Evolutionary conservation across 1,139 yeast species (phyloP).

Genomic region (Candida glucosophila): DNA sequence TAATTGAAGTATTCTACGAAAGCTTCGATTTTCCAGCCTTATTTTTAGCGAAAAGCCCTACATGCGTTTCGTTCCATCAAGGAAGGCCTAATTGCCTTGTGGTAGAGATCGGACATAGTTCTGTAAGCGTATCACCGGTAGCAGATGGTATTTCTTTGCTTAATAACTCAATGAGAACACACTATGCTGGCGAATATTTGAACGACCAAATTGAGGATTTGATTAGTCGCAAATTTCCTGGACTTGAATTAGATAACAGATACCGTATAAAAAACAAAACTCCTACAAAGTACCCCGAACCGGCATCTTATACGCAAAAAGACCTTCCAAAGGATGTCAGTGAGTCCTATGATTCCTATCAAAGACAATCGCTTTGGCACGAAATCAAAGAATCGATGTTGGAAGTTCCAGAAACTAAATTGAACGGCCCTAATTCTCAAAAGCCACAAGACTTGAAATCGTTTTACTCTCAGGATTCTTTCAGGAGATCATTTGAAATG

Average conservation of each 20-base stretch:
- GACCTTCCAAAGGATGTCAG: slow-evolving; percentile 27
- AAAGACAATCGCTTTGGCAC: slow-evolving; percentile 30
- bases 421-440: slow-evolving; percentile 12
- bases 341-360: slow-evolving; percentile 29
- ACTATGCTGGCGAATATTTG: slow-evolving; percentile 55
- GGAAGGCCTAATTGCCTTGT: slow-evolving; percentile 92
- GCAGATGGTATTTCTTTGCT: slow-evolving; percentile 85
- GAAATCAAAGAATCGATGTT: slow-evolving; percentile 62
- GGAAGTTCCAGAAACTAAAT: slow-evolving; percentile 42
- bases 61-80: slow-evolving; percentile 86
- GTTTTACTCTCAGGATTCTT: slow-evolving; percentile 21
- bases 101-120: slow-evolving; percentile 86
- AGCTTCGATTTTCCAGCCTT: slow-evolving; percentile 74
- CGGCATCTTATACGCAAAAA: slow-evolving; percentile 21
- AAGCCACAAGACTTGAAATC: slow-evolving; percentile 16
- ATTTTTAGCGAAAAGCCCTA: slow-evolving; percentile 77
- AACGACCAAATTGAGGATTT: slow-evolving; percentile 34
- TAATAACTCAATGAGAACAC: slow-evolving; percentile 61
- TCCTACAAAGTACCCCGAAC: slow-evolving; percentile 26
- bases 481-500: slow-evolving; percentile 61
- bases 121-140: slow-evolving; percentile 81
- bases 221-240: slow-evolving; percentile 13
- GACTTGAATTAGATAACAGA: slow-evolving; percentile 8
- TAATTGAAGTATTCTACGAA: slow-evolving; percentile 73
- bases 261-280: slow-evolving; percentile 26